phyloP scores from a whole-genome alignment of 2,329 filamentous ascomycete species.

The Fusarium albidum region DNA sequence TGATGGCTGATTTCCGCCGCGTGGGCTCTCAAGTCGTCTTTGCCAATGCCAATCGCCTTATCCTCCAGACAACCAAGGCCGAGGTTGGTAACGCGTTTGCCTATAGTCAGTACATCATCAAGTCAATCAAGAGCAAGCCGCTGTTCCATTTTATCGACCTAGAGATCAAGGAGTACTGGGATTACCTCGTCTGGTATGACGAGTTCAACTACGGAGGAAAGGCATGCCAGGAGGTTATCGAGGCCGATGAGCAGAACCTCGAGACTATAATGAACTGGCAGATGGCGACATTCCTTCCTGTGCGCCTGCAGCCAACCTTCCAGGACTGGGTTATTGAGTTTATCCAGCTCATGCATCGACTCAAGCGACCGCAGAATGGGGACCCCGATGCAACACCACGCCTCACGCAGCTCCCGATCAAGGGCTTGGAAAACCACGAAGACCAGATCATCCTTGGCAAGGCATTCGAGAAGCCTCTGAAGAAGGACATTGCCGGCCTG shows the following conservation, averaged over 20 bases:
- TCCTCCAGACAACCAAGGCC: conserved; percentile 94
- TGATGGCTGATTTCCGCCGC: conserved; percentile 95
- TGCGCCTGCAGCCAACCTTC: conserved; percentile 82
- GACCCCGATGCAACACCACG: conserved; percentile 61
- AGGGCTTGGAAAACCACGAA: conserved; percentile 66
- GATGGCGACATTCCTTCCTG: conserved; percentile 86
- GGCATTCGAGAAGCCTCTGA: conserved; percentile 85
- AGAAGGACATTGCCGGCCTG: conserved; percentile 85
- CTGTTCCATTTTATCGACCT: conserved; percentile 97
- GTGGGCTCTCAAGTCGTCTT: conserved; percentile 97
- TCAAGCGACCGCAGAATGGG: conserved; percentile 73
- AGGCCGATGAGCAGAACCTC: conserved; percentile 75
- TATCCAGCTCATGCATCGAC: conserved; percentile 88
- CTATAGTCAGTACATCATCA: conserved; percentile 97
- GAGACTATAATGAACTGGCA: conserved; percentile 99
- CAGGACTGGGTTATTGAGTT: conserved; percentile 95
- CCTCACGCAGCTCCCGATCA: conserved; percentile 66
- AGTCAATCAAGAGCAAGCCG: conserved; percentile 94
- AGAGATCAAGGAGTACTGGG: conserved; percentile 99
- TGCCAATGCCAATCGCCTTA: conserved; percentile 85
- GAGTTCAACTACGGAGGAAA: conserved; percentile 99
- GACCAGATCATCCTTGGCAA: conserved; percentile 77
- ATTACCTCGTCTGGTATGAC: conserved; percentile 98
- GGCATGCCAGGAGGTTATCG: conserved; percentile 83
- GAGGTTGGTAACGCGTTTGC: conserved; percentile 97